Evolutionary conservation across 306 rosid genomes (phyloP).

Genomic region (Astragalus glycyphyllos): DNA sequence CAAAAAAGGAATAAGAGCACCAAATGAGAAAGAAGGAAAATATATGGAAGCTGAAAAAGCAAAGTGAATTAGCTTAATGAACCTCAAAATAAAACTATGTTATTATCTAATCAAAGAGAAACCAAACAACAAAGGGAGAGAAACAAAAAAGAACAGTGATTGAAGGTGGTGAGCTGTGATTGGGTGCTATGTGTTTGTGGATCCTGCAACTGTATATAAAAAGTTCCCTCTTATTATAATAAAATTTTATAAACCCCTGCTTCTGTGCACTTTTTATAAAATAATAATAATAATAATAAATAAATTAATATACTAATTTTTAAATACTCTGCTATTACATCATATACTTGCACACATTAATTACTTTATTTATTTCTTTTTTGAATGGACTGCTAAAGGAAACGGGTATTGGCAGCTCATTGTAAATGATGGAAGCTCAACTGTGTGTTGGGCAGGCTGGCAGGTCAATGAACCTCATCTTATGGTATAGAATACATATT

Average conservation of each 20-base stretch:
- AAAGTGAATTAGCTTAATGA: constrained; percentile 56
- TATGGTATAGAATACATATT: background rate
- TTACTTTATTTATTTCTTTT: constrained; percentile 10
- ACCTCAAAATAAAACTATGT: constrained; percentile 42
- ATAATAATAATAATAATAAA: background rate
- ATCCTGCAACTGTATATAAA: constrained; percentile 58
- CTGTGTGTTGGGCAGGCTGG: constrained; percentile 10
- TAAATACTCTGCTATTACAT: background rate
- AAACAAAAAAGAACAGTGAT: constrained; percentile 35
- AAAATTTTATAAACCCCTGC: constrained; percentile 31
- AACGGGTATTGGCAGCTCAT: constrained; percentile 47
- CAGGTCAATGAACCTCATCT: constrained; percentile 40
- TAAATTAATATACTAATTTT: background rate
- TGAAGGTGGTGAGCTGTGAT: constrained; percentile 70
- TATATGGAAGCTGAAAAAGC: constrained; percentile 52
- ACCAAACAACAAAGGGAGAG: constrained; percentile 30
- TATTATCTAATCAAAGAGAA: constrained; percentile 21
- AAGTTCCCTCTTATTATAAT: constrained; percentile 60
- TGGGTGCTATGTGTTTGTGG: constrained; percentile 64
- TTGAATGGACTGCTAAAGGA: constrained; percentile 25
- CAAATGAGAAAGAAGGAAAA: constrained; percentile 38
- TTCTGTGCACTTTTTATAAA: constrained; percentile 38
- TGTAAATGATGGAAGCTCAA: constrained; percentile 50
- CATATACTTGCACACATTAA: background rate
- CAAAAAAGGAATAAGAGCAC: constrained; percentile 40